Evolutionary conservation across 257 asterid genomes (phyloP).

Genomic region (Solanum clarkiae): DNA sequence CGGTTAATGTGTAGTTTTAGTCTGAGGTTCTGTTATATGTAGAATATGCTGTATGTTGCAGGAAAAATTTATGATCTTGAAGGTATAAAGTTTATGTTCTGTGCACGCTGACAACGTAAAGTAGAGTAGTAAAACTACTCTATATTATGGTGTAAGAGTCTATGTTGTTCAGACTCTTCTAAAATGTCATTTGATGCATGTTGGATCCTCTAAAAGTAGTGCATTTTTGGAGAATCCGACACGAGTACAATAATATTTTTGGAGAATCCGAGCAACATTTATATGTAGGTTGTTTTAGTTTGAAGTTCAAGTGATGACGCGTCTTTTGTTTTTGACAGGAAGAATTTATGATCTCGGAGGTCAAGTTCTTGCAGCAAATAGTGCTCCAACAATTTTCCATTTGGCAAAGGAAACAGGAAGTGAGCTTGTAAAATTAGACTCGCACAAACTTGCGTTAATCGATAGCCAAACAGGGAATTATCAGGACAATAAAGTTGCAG

Average conservation of each 20-base stretch:
- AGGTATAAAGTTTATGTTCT: not conserved
- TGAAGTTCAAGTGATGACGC: not conserved
- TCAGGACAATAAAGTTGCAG: conserved; percentile 59
- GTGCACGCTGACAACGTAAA: not conserved
- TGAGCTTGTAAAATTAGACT: conserved; percentile 60
- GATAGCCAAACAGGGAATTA: conserved; percentile 58
- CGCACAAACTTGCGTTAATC: conserved; percentile 61
- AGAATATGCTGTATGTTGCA: not conserved
- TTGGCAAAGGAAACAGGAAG: conserved; percentile 59
- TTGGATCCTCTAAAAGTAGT: no score
- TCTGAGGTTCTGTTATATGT: not conserved
- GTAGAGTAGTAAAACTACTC: not conserved
- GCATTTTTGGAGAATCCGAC: no score
- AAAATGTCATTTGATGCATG: no score
- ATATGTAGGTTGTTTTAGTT: not conserved
- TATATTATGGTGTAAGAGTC: not conserved
- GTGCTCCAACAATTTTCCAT: conserved; percentile 69
- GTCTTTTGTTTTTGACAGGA: conserved; percentile 28
- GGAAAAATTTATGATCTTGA: not conserved
- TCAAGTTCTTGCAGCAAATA: conserved; percentile 78
- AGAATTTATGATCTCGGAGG: conserved; percentile 78
- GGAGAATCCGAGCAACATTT: no score
- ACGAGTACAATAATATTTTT: no score
- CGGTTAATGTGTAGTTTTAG: not conserved
- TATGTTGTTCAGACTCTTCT: no score